phyloP scores from a whole-genome alignment of 1,139 yeast species.

The Protomyces arabidopsidicola region DNA sequence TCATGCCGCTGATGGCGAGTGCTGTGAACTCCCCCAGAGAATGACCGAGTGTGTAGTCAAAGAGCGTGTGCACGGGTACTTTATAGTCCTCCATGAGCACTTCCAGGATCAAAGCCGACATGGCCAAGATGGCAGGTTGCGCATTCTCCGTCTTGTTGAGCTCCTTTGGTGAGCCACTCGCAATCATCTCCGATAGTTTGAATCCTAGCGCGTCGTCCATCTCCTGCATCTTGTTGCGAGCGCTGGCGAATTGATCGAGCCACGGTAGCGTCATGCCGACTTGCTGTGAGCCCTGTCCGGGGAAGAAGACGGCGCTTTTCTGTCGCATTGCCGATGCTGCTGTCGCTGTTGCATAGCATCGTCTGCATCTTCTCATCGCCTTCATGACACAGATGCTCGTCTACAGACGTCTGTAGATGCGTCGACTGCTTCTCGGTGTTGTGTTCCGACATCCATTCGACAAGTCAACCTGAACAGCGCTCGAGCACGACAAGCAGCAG shows the following conservation, averaged over 20 bases:
- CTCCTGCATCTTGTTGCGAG: conserved; percentile 38
- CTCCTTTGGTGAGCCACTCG: conserved; percentile 26
- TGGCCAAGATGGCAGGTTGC: conserved; percentile 57
- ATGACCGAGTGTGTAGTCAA: conserved; percentile 49
- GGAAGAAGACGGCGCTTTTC: conserved; percentile 35
- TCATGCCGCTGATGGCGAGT: conserved; percentile 45
- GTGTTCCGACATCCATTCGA: not conserved
- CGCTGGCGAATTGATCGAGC: conserved; percentile 32
- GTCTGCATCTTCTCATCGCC: not conserved
- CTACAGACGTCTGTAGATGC: not conserved
- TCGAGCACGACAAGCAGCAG: not conserved
- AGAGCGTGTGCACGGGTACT: conserved; percentile 14
- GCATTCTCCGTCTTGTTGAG: conserved; percentile 49
- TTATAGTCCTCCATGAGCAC: conserved; percentile 38
- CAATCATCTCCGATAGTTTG: conserved; percentile 36
- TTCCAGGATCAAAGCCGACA: conserved; percentile 45
- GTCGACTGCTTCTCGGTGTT: not conserved
- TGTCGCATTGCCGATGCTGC: not conserved
- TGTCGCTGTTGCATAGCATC: not conserved
- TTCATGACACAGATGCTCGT: not conserved
- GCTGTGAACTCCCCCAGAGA: conserved; percentile 63
- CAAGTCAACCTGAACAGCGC: not conserved
- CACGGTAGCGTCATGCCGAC: conserved; percentile 40
- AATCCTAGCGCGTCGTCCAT: conserved; percentile 39
- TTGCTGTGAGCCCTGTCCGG: conserved; percentile 45